Percentiles rank a stretch among this genome's conserved stretches.
Conservation (phyloP, 2,329 filamentous ascomycete species). For the Endoconidiophora laricicola region DNA sequence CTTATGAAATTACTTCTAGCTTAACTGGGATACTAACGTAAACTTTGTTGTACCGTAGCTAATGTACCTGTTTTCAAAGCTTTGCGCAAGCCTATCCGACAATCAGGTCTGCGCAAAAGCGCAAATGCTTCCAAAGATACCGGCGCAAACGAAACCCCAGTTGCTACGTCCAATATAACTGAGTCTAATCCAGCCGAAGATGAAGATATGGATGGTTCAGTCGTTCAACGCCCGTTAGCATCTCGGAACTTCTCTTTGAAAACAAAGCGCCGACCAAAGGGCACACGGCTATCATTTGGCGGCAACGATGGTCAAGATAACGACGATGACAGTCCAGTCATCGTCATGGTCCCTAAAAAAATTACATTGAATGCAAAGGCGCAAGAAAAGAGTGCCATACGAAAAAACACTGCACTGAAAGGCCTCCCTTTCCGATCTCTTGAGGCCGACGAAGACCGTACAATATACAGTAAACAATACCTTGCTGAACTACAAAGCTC, state of each 20-base stretch:
- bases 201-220: constrained; percentile 22
- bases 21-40: constrained; percentile 1
- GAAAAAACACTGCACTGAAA: constrained; percentile 30
- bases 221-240: constrained; percentile 32
- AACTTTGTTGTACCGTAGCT: neutral
- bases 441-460: constrained; percentile 49
- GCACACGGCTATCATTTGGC: constrained; percentile 63
- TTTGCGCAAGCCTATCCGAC: constrained; percentile 36
- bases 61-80: constrained; percentile 21
- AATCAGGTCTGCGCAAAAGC: constrained; percentile 41
- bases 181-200: too few relatives aligned
- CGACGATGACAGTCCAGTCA: constrained; percentile 34
- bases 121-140: constrained; percentile 20
- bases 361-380: constrained; percentile 46
- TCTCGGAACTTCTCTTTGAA: constrained; percentile 32
- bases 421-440: constrained; percentile 39
- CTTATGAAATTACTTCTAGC: neutral
- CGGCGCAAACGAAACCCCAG: constrained; percentile 25
- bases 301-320: constrained; percentile 31
- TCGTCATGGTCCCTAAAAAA: constrained; percentile 45
- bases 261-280: constrained; percentile 50
- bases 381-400: constrained; percentile 49
- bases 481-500: constrained; percentile 72
- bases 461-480: constrained; percentile 73
- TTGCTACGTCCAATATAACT: too few relatives aligned